These are phyloP conservation scores for Harrya chromipes DNA, from an alignment of 768 basidiomycete species.

Conservation along the genomic window DNA sequence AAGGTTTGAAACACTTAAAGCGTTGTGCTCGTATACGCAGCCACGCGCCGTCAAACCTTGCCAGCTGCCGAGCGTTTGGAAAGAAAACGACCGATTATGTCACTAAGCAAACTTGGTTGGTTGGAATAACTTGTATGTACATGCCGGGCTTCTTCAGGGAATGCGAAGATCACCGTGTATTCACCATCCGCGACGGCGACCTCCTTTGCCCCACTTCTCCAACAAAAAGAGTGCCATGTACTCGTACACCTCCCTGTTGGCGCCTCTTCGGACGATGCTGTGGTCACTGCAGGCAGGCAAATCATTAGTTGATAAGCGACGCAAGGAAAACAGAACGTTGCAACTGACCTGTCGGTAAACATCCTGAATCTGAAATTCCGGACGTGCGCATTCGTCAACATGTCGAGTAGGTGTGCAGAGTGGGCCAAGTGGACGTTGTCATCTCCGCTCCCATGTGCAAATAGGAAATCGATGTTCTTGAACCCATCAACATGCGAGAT, in stretches of 20 bases:
- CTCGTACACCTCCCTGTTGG: constrained; percentile 81
- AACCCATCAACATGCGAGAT: constrained; percentile 90
- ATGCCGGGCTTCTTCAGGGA: not conserved
- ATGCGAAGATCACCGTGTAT: not conserved
- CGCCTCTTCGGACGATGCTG: constrained; percentile 66
- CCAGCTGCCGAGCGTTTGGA: too few relatives aligned
- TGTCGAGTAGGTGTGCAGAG: constrained; percentile 87
- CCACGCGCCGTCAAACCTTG: too few relatives aligned
- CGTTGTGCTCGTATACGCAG: too few relatives aligned
- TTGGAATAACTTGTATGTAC: constrained; percentile 1
- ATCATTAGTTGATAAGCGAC: constrained; percentile 7
- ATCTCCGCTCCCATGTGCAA: constrained; percentile 93
- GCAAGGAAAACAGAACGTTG: not conserved
- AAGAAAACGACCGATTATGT: constrained; percentile 1
- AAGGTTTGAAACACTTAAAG: too few relatives aligned
- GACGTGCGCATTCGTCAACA: constrained; percentile 78
- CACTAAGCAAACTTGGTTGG: constrained; percentile 6
- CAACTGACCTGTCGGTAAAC: constrained; percentile 89
- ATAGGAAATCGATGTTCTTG: constrained; percentile 70
- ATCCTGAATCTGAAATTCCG: constrained; percentile 83
- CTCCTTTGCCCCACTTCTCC: constrained; percentile 93
- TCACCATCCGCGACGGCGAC: constrained; percentile 60
- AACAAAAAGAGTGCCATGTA: constrained; percentile 80
- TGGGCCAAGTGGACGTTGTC: constrained; percentile 97
- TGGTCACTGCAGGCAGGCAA: constrained; percentile 61